Evolutionary conservation across 805 yeast species (phyloP), one percentile per base, ranked within the genome.

Genomic region (Debaryomyces castellii): DNA sequence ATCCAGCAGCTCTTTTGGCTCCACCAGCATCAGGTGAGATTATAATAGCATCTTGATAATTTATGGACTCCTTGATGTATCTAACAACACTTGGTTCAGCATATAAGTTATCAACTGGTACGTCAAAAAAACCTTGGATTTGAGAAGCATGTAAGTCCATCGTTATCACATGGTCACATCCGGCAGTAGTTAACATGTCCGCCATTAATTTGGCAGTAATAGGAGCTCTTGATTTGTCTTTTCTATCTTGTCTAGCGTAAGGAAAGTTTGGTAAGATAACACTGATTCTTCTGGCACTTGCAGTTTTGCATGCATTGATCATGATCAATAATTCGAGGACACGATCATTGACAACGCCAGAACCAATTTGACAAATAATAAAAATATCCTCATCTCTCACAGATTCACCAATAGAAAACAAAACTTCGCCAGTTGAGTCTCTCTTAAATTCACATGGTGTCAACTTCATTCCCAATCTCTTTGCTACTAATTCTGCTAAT

Each of bases 11-110:
- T 54, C 99, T 80, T 67, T 92, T 92, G 44, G 98, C 98, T 48
- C 99, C 99, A 57, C 99, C 99, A 3, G 99, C 99, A 71, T 92
- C 99, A 3, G 99, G 99, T 4, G 97, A 89, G 10, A 92, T 95
- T 45, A 92, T 81, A 43, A 90, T 88, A 8, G 90, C 78, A 43
- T 78, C 71, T 48, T 82, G 74, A 25, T 69, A 67, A 50, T 73
- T 67, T 38, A 81, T 72, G 52, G 81, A 78, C 49, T 82, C 87
- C 51, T 79, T 82, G 55, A 92, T 88, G 65, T 88, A 94, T 54
- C 87, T 74, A 40, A 92, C 77, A 17, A 88, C 95, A 45, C 85
- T 81, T 40, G 99, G 98, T 62, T 94, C 98, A 16, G 96, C 97
- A 58, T 91, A 92, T 51, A 92, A 75, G 61, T 92, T 94, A 69